phyloP scores from a whole-genome alignment of 768 basidiomycete species.

The Mrakia gelida region DNA sequence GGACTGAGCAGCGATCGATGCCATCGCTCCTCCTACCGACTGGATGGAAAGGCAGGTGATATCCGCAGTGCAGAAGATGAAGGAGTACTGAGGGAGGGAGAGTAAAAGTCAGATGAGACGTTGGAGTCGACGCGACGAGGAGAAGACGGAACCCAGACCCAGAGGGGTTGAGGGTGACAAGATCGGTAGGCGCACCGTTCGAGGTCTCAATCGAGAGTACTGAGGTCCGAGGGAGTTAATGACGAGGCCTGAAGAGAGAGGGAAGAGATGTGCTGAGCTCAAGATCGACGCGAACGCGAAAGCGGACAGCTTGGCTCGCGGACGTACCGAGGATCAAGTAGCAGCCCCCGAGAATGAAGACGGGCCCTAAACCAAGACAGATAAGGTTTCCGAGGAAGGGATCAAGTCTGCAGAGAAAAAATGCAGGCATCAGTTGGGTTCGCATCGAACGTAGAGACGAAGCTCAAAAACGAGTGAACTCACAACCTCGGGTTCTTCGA shows the following conservation, averaged over 20 bases:
- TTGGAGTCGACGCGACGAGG: too few relatives aligned
- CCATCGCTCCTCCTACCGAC: neutral
- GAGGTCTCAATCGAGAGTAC: neutral
- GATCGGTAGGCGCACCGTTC: neutral
- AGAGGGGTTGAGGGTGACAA: too few relatives aligned
- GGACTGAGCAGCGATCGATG: neutral
- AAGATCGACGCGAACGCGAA: neutral
- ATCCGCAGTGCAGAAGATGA: neutral
- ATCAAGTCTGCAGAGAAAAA: neutral
- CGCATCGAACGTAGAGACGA: too few relatives aligned
- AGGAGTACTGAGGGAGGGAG: neutral
- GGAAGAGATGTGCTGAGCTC: neutral
- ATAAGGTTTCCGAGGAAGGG: constrained; percentile 3
- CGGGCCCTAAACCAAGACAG: neutral
- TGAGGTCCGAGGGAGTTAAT: constrained; percentile 8
- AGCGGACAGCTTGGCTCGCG: neutral
- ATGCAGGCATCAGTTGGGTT: neutral
- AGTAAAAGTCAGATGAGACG: too few relatives aligned
- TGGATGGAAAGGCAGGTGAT: neutral
- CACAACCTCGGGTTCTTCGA: constrained; percentile 6
- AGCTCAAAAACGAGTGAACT: neutral
- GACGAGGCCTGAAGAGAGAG: neutral
- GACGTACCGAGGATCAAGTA: neutral
- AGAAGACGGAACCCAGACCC: too few relatives aligned
- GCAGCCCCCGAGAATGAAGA: neutral